Evolutionary conservation across 1,139 yeast species (phyloP), one percentile per base, ranked within the genome.

Genomic region (Pichia sp.): DNA sequence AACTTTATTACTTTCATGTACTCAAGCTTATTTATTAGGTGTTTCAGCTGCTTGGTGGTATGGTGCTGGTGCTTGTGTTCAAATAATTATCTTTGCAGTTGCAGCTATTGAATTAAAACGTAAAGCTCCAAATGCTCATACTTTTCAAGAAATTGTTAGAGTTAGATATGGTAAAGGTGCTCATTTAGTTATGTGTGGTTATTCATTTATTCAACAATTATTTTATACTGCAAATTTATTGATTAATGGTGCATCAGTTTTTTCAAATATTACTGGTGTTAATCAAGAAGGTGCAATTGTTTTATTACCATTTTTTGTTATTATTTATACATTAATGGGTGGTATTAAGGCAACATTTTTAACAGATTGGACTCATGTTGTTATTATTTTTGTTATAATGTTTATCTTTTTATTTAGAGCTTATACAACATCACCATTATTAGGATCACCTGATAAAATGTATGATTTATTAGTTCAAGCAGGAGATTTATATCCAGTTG

Each of bases 51-150:
- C 76, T 5, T 73, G 70, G 58, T 73, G 69, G 59, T 74, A 74
- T 56, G 79, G 79, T 35, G 76, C 77, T 18, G 81, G 81, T 50
- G 80, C 79, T 6, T 68, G 76, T 36, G 72, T 75, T 51, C 81
- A 76, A 57, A 74, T 76, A 53, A 71, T 75, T 27, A 66, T 75
- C 35, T 76, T 76, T 59, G 70, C 78, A 8, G 72, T 76, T 53
- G 63, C 75, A 51, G 81, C 80, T 34, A 73, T 76, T 49, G 75
- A 75, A 58, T 76, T 76, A 37, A 76, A 76, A 61, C 74, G 73
- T 62, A 68, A 75, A 52, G 79, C 80, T 26, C 81, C 81, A 4
- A 70, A 70, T 45, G 79, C 79, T 6, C 81, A 76, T 58, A 75
- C 81, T 3, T 76, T 74, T 58, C 72, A 74, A 58, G 81, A 76